Base-by-base conservation (phyloP, 164 flowering plant species). In the Piper longum region DNA sequence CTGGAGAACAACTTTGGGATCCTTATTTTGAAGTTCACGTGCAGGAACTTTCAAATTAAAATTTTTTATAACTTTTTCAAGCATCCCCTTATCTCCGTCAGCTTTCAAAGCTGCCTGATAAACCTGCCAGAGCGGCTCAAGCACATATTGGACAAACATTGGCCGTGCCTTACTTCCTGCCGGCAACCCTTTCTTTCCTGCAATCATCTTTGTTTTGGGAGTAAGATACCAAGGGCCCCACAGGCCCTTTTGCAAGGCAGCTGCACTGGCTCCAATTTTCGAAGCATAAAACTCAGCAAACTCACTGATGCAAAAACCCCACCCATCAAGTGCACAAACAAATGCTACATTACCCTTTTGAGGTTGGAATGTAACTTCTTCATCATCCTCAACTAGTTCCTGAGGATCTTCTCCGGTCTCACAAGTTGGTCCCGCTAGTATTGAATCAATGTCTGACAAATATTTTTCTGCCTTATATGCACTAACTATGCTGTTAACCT, bases 271-370 rank as follows among this genome's bases (percentile, higher is more conserved):
- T 11, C 87, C 86, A 54, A 85, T 77, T 70, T 85, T 91, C 0
- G 82, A 73, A 52, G 85, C 89, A 75, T 86, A 88, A 59, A 88
- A 80, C 43, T 86, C 82, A 3, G 96, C 93, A 74, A 91, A 91
- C 57, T 86, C 81, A 14, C 56, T 7, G 52, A 85, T 76, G 12
- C 81, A 52, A 73, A 91, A 91, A 41, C 98, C 96, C 98, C 98
- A 91, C 0, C 98, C 98, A 79, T 91, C 98, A 51, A 91, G 70
- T 12, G 86, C 95, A 78, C 98, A 91, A 1, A 76, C 96, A 77
- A 91, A 91, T 0, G 76, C 89, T 41, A 91, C 98, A 82, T 91
- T 89, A 12, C 95, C 96, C 70, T 89, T 89, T 72, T 89, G 92
- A 0, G 97, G 97, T 68, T 85, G 97, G 65, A 90, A 90, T 0